These are phyloP conservation scores for Diddensiella santjacobensis DNA, from an alignment of 805 yeast species.

Conservation along the genomic window DNA sequence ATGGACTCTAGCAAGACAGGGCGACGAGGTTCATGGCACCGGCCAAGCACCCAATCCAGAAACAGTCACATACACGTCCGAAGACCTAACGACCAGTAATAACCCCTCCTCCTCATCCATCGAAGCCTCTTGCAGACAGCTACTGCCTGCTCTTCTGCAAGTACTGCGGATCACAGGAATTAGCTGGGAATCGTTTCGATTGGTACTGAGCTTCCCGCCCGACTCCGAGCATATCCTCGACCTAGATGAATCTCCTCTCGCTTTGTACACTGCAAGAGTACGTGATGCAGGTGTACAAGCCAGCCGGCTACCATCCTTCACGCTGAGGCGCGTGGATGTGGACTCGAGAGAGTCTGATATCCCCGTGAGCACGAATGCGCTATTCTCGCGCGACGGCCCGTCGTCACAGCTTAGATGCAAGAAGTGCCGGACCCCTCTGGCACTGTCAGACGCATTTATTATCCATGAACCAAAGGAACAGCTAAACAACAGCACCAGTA, in stretches of 20 bases:
- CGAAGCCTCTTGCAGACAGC: background rate
- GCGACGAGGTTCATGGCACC: conserved; percentile 23
- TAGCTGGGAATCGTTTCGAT: background rate
- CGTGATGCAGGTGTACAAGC: background rate
- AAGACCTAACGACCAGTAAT: background rate
- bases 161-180: background rate
- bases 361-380: background rate
- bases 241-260: background rate
- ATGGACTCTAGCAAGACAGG: conserved; percentile 34
- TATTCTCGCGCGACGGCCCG: background rate
- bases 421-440: conserved; percentile 71
- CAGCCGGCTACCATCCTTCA: background rate
- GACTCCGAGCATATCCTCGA: background rate
- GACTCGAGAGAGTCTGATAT: background rate
- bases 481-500: conserved; percentile 13
- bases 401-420: conserved; percentile 60
- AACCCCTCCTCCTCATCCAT: background rate
- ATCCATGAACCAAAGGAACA: conserved; percentile 57
- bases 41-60: conserved; percentile 31
- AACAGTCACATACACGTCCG: conserved; percentile 27
- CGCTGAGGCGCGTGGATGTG: background rate
- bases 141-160: background rate
- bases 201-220: background rate
- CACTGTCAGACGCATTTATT: conserved; percentile 57
- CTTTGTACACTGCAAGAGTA: background rate